These are phyloP conservation scores for Piromyces finnis DNA, from an alignment of 192 early-diverging fungal species.

Conservation along the genomic window DNA sequence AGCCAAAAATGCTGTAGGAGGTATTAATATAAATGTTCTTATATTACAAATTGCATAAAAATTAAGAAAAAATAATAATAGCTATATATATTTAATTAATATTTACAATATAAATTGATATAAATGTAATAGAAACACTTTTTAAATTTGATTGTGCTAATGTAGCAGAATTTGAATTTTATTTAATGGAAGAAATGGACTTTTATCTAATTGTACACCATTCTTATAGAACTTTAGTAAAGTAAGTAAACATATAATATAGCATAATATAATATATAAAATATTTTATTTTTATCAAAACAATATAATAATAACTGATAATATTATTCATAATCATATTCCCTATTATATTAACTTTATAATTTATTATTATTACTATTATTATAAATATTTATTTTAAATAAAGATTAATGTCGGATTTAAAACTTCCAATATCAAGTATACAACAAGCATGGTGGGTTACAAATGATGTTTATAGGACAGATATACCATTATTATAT, in stretches of 20 bases:
- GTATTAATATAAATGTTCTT: no score
- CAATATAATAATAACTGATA: no score
- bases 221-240: conserved; percentile 54
- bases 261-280: no score
- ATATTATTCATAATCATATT: no score
- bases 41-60: no score
- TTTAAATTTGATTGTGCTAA: conserved; percentile 44
- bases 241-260: no score
- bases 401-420: background rate
- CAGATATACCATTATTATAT: conserved; percentile 62
- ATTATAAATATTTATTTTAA: no score
- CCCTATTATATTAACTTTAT: conserved; percentile 1
- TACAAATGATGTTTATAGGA: conserved; percentile 67
- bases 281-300: no score
- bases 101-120: no score
- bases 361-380: background rate
- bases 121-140: conserved; percentile 22
- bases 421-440: background rate
- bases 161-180: conserved; percentile 85
- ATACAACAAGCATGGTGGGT: background rate
- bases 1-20: conserved; percentile 13
- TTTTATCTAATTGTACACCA: conserved; percentile 79
- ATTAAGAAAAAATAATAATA: no score
- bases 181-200: conserved; percentile 75
- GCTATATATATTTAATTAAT: no score